Percentiles rank a stretch among this genome's conserved stretches.
Conservation (phyloP, 2,329 filamentous ascomycete species). For the Bisporella sp. region DNA sequence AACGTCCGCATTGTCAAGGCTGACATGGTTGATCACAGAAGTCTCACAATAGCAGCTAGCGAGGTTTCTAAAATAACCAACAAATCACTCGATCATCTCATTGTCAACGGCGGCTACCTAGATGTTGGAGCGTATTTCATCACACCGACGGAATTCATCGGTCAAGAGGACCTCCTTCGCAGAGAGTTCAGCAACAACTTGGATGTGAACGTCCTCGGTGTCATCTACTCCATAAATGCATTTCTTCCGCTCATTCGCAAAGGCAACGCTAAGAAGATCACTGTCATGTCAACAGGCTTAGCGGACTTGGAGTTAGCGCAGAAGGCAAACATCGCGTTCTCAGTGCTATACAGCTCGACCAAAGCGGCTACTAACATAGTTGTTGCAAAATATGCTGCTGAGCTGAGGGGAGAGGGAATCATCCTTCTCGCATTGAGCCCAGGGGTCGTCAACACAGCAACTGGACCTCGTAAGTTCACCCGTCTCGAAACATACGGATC, state of each 20-base stretch:
- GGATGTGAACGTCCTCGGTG: constrained; percentile 43
- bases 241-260: constrained; percentile 46
- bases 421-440: constrained; percentile 46
- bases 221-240: constrained; percentile 44
- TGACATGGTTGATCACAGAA: constrained; percentile 32
- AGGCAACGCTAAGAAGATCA: constrained; percentile 46
- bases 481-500: too few species aligned
- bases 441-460: constrained; percentile 40
- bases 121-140: constrained; percentile 8
- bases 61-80: constrained; percentile 17
- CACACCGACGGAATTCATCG: constrained; percentile 14
- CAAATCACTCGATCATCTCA: constrained; percentile 22
- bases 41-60: constrained; percentile 7
- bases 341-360: constrained; percentile 37
- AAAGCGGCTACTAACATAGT: constrained; percentile 47
- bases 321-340: constrained; percentile 28
- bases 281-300: constrained; percentile 40
- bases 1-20: constrained; percentile 41
- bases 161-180: constrained; percentile 23
- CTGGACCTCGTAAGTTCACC: constrained; percentile 1
- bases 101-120: constrained; percentile 26
- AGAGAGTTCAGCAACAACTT: constrained; percentile 29
- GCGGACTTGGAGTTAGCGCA: constrained; percentile 39
- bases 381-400: constrained; percentile 43
- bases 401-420: constrained; percentile 41